Base-by-base conservation (phyloP, 768 basidiomycete species). In the Leccinum variicolor region DNA sequence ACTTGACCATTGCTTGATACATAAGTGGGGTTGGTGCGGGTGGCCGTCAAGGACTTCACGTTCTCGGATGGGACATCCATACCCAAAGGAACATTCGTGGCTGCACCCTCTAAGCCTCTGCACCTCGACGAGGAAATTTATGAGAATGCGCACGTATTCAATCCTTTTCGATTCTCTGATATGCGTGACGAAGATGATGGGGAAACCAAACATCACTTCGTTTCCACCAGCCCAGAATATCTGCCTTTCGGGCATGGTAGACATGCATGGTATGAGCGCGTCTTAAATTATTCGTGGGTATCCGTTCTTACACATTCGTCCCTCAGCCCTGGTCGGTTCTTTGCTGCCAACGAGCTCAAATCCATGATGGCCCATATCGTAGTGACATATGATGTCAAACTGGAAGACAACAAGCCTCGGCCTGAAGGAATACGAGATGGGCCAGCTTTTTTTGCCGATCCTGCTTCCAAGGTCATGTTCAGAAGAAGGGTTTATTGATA, bases 111-210 rank as follows among this genome's bases (percentile, higher is more conserved):
- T 9, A 57, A 63, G 29, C 64, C 67, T 17, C 45, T 66, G 4
- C 71, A 73, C 50, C 57, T 36, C 50, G 66, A 67, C 36, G 47
- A 50, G 0, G 36, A 50, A 13, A 3, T 54, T 17, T 78, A 79
- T 47, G 59, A 71, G 8, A 67, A 76, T 28, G 62, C 79, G 2
- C 23, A 68, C 2, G 57, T 54, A 8, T 79, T 85, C 58, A 75
- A 82, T 41, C 77, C 77, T 0, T 81, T 79, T 67, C 79, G 83
- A 17, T 84, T 81, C 60, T 71, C 71, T 3, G 64, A 72, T 9
- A 70, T 75, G 59, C 64, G 71, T 52, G 72, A 78, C n/a, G 67
- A 73, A 3, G 28, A 50, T 7, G 75, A 62, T 2, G 76, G 76
- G 23, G 58, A 19, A 14, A 21, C 26, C 4, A 50, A 33, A 19